These are phyloP conservation scores for Mycena belliarum DNA, from an alignment of 768 basidiomycete species.

Conservation along the genomic window DNA sequence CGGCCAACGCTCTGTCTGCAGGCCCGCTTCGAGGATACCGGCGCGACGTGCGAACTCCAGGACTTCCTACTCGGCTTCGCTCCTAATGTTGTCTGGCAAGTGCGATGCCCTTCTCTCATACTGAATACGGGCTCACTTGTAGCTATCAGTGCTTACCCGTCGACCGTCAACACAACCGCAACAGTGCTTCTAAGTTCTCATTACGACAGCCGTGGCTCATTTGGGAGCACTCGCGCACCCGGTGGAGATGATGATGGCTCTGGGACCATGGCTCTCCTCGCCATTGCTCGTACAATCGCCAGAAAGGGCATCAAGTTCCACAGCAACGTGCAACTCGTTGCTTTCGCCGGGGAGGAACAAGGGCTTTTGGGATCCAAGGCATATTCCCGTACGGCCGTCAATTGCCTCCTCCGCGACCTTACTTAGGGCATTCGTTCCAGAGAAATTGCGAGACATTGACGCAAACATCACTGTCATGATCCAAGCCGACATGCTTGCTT, in stretches of 20 bases:
- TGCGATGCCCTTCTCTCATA: background rate
- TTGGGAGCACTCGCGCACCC: conserved; percentile 70
- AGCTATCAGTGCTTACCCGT: conserved; percentile 53
- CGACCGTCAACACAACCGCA: conserved; percentile 56
- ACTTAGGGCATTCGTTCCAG: conserved; percentile 33
- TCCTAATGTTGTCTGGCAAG: conserved; percentile 87
- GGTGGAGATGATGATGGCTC: conserved; percentile 57
- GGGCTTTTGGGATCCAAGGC: conserved; percentile 77
- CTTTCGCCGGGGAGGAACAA: conserved; percentile 93
- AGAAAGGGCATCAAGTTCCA: conserved; percentile 68
- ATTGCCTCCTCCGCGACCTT: background rate
- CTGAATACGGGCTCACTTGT: background rate
- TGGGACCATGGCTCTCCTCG: conserved; percentile 69
- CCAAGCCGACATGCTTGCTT: conserved; percentile 92
- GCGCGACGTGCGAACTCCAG: conserved; percentile 70
- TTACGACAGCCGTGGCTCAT: conserved; percentile 90
- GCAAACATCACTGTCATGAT: conserved; percentile 81
- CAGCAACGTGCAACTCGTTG: conserved; percentile 75
- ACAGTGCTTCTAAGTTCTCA: conserved; percentile 81
- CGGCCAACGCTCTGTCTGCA: background rate
- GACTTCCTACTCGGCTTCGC: conserved; percentile 73
- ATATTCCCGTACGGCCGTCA: conserved; percentile 61
- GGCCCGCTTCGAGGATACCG: conserved; percentile 65
- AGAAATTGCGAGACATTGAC: conserved; percentile 52
- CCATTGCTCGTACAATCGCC: conserved; percentile 75